Conservation (phyloP, 2,329 filamentous ascomycete genomes). For the Mycogone perniciosa region DNA sequence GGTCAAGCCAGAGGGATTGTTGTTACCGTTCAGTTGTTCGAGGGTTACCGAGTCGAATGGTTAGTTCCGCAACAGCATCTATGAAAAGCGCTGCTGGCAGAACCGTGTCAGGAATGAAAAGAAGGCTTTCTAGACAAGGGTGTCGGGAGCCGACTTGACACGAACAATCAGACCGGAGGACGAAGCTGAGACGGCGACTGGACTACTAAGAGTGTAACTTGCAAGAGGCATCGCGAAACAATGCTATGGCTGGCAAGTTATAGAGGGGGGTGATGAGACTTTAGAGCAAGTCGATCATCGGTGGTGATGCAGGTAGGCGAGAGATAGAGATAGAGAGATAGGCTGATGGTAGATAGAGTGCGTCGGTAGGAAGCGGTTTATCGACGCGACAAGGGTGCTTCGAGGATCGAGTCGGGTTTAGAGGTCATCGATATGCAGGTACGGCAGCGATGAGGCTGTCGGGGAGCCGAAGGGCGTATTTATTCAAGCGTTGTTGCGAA, state of each 20-base stretch:
- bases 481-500: slow-evolving; percentile 22
- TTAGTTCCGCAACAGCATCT: slow-evolving; percentile 36
- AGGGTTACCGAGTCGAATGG: slow-evolving; percentile 28
- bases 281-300: slow-evolving; percentile 32
- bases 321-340: not conserved
- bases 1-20: slow-evolving; percentile 43
- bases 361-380: slow-evolving; percentile 10
- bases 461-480: slow-evolving; percentile 18
- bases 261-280: slow-evolving; percentile 10
- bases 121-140: slow-evolving; percentile 37
- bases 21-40: slow-evolving; percentile 28
- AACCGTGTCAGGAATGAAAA: slow-evolving; percentile 34
- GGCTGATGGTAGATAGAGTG: slow-evolving; percentile 6
- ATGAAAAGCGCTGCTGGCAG: slow-evolving; percentile 22
- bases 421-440: slow-evolving; percentile 23
- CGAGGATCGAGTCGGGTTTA: slow-evolving; percentile 7
- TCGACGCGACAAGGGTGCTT: slow-evolving; percentile 9
- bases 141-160: slow-evolving; percentile 42
- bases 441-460: slow-evolving; percentile 23
- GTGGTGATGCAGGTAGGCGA: slow-evolving; percentile 8
- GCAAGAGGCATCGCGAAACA: slow-evolving; percentile 53
- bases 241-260: slow-evolving; percentile 23
- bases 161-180: slow-evolving; percentile 53
- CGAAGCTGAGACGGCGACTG: slow-evolving; percentile 59
- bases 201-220: slow-evolving; percentile 40